Evolutionary conservation across 495 filamentous ascomycete species (phyloP), one percentile per base, ranked within the genome.

Genomic region (Daldinia decipiens): DNA sequence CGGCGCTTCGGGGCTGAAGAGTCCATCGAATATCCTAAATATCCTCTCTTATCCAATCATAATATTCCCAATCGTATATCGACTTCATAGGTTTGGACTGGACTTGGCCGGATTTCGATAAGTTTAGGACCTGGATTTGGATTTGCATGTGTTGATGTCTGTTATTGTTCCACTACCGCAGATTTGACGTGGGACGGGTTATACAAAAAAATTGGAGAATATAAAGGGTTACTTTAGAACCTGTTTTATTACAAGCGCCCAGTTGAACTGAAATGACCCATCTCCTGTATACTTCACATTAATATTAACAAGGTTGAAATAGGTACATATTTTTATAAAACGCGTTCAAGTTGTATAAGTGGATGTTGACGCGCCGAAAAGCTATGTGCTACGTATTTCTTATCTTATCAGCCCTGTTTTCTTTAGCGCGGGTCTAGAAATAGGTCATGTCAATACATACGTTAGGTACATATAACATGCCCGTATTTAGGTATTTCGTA

Each of bases 1-100:
- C 88, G 88, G 71, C 87, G 81, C 76, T 92, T 90, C n/a, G 87
- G 80, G 57, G 88, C 85, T 38, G 87, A 86, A 27, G 76, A 77
- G 52, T 85, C 80, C 86, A 89, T 89, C 43, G 73, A 68, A 68
- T 53, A 26, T 51, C 26, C 17, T 47, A 15, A 27, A 36, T 34
- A 17, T 9, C 45, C 31, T 29, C 38, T 58, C 65, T 53, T 65
- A 61, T 65, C 50, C 11, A 50, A 61, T 24, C 70, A 72, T 72
- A 11, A 17, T 43, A 65, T 60, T 65, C 24, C 34, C n/a, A 38
- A 45, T 61, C 40, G 45, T 67, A 36, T 51, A 34, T 60, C 3
- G 59, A 63, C 45, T 63, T 67, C 54, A 63, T 67, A 36, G 24
- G 39, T 12, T 51, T 36, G 27, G 38, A 8, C 54, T 53, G 26